Conservation (phyloP, 495 filamentous ascomycete genomes). For the Neurospora terricola region DNA sequence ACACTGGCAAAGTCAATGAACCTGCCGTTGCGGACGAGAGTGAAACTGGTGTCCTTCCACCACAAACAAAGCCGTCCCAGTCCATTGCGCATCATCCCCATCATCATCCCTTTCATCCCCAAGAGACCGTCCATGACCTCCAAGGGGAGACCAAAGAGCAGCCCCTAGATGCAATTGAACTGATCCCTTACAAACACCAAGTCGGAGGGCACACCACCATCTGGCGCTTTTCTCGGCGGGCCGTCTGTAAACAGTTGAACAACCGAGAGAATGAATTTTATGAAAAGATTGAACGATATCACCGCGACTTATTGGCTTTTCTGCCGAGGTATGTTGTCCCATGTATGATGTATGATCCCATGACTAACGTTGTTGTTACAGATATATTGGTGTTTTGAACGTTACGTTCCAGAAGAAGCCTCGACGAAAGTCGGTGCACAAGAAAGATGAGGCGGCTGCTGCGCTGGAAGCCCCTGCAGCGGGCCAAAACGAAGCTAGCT, state of each 20-base stretch:
- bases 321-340: slow-evolving; percentile 66
- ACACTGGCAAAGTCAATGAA: slow-evolving; percentile 24
- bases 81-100: slow-evolving; percentile 22
- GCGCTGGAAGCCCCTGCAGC: slow-evolving; percentile 7
- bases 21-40: slow-evolving; percentile 29
- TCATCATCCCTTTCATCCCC: slow-evolving; percentile 3
- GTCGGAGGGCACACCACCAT: slow-evolving; percentile 94
- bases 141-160: slow-evolving; percentile 35
- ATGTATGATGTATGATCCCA: neutral
- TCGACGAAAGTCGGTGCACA: slow-evolving; percentile 51
- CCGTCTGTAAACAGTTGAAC: slow-evolving; percentile 95
- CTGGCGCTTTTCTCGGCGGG: slow-evolving; percentile 87
- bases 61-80: slow-evolving; percentile 18
- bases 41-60: slow-evolving; percentile 18
- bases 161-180: slow-evolving; percentile 82
- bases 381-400: slow-evolving; percentile 95
- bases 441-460: slow-evolving; percentile 27
- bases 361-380: slow-evolving; percentile 24
- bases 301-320: slow-evolving; percentile 83
- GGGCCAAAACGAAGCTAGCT: slow-evolving; percentile 1
- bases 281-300: slow-evolving; percentile 81
- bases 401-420: slow-evolving; percentile 86
- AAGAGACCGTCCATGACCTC: slow-evolving; percentile 39
- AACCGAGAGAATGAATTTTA: slow-evolving; percentile 98
- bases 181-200: slow-evolving; percentile 95